Evolutionary conservation across 163 green algal genomes (phyloP), one percentile per base, ranked within the genome.

Genomic region (Chlorella variabilis): DNA sequence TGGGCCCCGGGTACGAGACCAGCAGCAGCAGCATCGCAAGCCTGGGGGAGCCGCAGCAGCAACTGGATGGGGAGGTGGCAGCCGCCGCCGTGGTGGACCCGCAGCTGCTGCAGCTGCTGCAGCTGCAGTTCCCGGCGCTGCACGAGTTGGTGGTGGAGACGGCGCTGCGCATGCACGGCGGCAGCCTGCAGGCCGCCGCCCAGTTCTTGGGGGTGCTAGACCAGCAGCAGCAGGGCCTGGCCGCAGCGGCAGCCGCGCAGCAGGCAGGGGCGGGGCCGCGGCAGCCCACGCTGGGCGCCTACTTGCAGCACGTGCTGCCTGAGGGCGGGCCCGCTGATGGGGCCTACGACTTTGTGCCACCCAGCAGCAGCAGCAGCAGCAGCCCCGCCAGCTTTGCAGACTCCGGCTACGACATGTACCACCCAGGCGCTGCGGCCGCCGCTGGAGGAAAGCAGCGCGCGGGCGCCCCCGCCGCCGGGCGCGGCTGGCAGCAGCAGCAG

Each of bases 141-240:
- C 51, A 82, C 25, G 13, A 33, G 21, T 25, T 75, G 25, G 76
- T 82, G 0, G 29, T 76, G 0, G 75, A 81, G 11, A 73, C 75
- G 2, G 75, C 59, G 5, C 59, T 81, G 58, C 58, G 62, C 34
- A 76, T 82, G 76, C 76, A 82, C 34, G 48, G 76, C 48, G 63
- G 76, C 58, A 70, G 63, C 48, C 36, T 75, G 45, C 36, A 20
- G 1, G 62, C 66, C 13, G 45, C 63, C 0, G 17, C 76, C 3
- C 76, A 82, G 27, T 76, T 82, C 27, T 34, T 82, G 18, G 33
- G n/a, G 0, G 41, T 73, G 29, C 41, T 81, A 29, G 75, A 81
- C 7, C 75, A 81, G 6, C 75, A 81, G 75, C 59, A 74, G 59
- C 41, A 36, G 31, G 7, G 36, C 8, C 75, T 81, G 41, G 75